phyloP scores from a whole-genome alignment of 202 grass and related monocot species.

The Carex arenaria region DNA sequence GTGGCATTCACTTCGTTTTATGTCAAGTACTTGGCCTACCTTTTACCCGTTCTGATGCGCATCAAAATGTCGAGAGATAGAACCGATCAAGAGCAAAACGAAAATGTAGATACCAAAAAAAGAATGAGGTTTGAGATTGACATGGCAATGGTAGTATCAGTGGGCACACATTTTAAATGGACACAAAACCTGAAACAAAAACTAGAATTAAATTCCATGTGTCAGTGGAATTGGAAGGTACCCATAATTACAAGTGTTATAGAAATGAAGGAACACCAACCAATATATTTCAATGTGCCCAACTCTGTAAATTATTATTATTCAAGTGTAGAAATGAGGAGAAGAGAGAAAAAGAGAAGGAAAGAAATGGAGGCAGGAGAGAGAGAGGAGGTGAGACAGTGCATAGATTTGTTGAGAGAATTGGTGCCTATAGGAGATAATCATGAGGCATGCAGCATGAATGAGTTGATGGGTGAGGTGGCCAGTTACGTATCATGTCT shows the following conservation, averaged over 20 bases:
- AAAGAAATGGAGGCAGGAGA: background rate
- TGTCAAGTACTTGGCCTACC: slow-evolving; percentile 20
- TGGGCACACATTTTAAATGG: slow-evolving; percentile 28
- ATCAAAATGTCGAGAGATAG: background rate
- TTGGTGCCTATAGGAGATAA: slow-evolving; percentile 25
- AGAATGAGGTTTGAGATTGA: slow-evolving; percentile 25
- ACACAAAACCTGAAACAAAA: slow-evolving; percentile 8
- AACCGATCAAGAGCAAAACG: background rate
- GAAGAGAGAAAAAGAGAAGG: background rate
- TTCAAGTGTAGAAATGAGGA: background rate
- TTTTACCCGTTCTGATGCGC: slow-evolving; percentile 15
- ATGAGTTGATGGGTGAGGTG: slow-evolving; percentile 26
- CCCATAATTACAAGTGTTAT: background rate
- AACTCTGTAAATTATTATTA: background rate
- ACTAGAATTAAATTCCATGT: background rate
- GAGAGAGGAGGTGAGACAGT: slow-evolving; percentile 3
- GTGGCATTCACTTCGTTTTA: slow-evolving; percentile 15
- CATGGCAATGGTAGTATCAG: slow-evolving; percentile 25
- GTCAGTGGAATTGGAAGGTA: background rate
- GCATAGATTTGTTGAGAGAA: slow-evolving; percentile 13
- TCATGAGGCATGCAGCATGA: background rate
- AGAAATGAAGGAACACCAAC: background rate
- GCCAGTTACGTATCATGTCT: slow-evolving; percentile 25
- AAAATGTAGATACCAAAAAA: background rate
- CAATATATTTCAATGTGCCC: background rate